A percentile compares a stretch with the other conserved stretches of the same genome.
Conservation (phyloP, 345 rosid species). For the Physaria fendleri region DNA sequence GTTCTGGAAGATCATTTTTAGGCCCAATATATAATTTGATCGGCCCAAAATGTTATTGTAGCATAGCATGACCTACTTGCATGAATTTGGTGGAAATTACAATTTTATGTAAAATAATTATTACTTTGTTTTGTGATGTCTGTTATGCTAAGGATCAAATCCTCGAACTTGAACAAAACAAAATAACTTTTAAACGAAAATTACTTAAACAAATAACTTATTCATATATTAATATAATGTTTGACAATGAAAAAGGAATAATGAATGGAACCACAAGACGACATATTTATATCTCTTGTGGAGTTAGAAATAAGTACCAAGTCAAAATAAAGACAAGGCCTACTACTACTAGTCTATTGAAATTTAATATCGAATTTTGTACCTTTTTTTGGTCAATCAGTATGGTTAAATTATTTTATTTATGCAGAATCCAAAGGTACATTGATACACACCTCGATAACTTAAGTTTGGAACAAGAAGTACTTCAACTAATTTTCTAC, state of each 20-base stretch:
- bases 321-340: slow-evolving; percentile 29
- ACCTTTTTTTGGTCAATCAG: too few species aligned
- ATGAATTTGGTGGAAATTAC: too few species aligned
- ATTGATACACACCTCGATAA: slow-evolving; percentile 20
- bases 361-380: too few species aligned
- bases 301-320: slow-evolving; percentile 21
- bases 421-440: slow-evolving; percentile 18
- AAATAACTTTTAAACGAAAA: not conserved
- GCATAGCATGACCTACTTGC: too few species aligned
- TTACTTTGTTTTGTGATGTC: not conserved
- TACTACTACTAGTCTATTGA: slow-evolving; percentile 15
- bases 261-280: slow-evolving; percentile 23
- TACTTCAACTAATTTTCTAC: not conserved
- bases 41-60: not conserved
- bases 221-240: not conserved
- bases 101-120: not conserved
- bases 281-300: slow-evolving; percentile 14
- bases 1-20: not conserved
- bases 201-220: not conserved
- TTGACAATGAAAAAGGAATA: slow-evolving; percentile 14
- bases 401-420: not conserved
- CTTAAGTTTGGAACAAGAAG: slow-evolving; percentile 28
- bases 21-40: not conserved
- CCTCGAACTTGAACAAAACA: not conserved
- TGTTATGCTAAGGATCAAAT: not conserved